phyloP scores from a whole-genome alignment of 176 grass and related monocot genomes.

The Poa pratensis region DNA sequence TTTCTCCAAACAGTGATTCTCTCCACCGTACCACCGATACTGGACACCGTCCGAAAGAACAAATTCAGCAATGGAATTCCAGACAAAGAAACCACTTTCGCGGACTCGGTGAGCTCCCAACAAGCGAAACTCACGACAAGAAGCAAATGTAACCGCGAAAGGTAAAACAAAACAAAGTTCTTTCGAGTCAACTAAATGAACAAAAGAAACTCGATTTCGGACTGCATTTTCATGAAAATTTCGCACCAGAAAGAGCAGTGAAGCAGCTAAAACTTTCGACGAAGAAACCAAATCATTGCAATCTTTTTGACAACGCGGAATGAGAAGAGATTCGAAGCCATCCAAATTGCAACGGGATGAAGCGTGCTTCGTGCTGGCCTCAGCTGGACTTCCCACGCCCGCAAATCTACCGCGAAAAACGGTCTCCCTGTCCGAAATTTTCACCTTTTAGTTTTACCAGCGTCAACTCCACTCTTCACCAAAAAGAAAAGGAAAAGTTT shows the following conservation, averaged over 20 bases:
- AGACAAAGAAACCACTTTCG: neutral
- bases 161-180: neutral
- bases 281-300: slow-evolving; percentile 29
- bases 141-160: neutral
- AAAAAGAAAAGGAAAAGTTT: slow-evolving; percentile 32
- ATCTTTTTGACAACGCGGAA: neutral
- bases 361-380: neutral
- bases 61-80: neutral
- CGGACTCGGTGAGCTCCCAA: neutral
- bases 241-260: neutral
- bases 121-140: neutral
- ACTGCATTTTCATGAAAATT: slow-evolving; percentile 41
- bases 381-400: neutral
- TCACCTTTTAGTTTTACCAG: slow-evolving; percentile 1
- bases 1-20: neutral
- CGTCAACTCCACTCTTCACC: slow-evolving; percentile 14
- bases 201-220: slow-evolving; percentile 23
- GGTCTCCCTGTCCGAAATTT: neutral
- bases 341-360: slow-evolving; percentile 2
- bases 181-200: neutral
- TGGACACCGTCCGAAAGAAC: neutral
- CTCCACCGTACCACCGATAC: neutral
- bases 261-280: neutral
- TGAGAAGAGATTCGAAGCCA: slow-evolving; percentile 21
- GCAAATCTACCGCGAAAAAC: slow-evolving; percentile 35